Base-by-base conservation (phyloP, 768 basidiomycete species). In the Amanita rimosa region DNA sequence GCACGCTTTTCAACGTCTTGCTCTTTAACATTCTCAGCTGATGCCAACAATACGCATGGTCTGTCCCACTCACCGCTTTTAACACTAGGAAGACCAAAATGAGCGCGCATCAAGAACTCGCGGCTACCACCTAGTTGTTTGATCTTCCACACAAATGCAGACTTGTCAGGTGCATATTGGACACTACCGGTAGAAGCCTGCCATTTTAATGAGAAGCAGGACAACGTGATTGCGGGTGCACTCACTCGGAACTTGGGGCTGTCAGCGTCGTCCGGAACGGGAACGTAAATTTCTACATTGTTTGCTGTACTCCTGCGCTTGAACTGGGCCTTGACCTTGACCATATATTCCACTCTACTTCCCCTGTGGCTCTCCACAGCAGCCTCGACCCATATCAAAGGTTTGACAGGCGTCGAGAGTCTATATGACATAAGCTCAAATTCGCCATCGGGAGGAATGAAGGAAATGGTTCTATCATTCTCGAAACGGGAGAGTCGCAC, bases 141-240 rank as follows among this genome's bases (percentile, higher is more conserved):
- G 66, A 99, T 97, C 68, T 97, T 97, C 96, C 96, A 98, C 1
- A 97, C 89, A 59, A 98, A 98, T 2, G 93, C 92, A 14, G 91
- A 91, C 65, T 97, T 98, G 63, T 99, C 96, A 0, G 95, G 96
- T 1, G 87, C 93, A 60, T 99, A 98, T 54, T 96, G 92, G 2
- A 97, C 96, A 19, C 81, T 86, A 3, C 96, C 96, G 10, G 92
- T 94, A 13, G 93, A 85, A 17, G 95, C 90, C 93, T 96, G 53
- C 19, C 36, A 35, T 4, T 21, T 46, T 21, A 10, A 22, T 16
- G 19, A 29, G 14, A 46, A 21, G 24, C 39, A 38, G 41, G 10
- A 16, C 44, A 37, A 4, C n/a, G 9, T 9, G 14, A 10, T n/a
- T 24, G n/a, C 40, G n/a, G 31, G 10, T 19, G 35, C 13, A 63